Conservation (phyloP, 129 eudicot genomes). For the Flaveria linearis region DNA sequence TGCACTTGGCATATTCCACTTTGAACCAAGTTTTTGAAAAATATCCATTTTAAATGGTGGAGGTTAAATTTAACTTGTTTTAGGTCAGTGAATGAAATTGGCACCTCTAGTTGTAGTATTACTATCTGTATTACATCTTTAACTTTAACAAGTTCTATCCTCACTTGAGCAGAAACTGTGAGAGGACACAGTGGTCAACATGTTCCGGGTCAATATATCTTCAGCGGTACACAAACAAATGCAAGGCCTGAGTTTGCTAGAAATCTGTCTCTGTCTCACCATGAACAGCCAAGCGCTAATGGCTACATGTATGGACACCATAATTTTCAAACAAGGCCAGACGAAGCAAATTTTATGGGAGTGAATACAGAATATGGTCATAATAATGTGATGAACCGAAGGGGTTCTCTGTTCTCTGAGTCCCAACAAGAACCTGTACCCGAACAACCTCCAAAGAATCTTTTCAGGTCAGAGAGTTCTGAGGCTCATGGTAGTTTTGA, state of each 20-base stretch:
- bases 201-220: constrained; percentile 50
- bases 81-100: not conserved
- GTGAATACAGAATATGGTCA: constrained; percentile 67
- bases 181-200: constrained; percentile 59
- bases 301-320: constrained; percentile 62
- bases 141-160: not conserved
- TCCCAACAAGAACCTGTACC: constrained; percentile 56
- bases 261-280: constrained; percentile 49
- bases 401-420: constrained; percentile 56
- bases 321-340: constrained; percentile 53
- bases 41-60: not conserved
- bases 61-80: not conserved
- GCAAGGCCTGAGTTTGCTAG: constrained; percentile 60
- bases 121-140: not conserved
- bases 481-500: constrained; percentile 69
- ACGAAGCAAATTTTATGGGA: constrained; percentile 71
- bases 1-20: not conserved
- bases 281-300: constrained; percentile 58
- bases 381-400: constrained; percentile 41
- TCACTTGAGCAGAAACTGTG: constrained; percentile 51
- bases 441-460: constrained; percentile 44
- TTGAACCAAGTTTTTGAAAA: not conserved
- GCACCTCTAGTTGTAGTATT: constrained; percentile 4
- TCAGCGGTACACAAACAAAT: constrained; percentile 49
- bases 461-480: constrained; percentile 53